Base-by-base conservation (phyloP, 768 basidiomycete genomes). In the Suillus plorans region DNA sequence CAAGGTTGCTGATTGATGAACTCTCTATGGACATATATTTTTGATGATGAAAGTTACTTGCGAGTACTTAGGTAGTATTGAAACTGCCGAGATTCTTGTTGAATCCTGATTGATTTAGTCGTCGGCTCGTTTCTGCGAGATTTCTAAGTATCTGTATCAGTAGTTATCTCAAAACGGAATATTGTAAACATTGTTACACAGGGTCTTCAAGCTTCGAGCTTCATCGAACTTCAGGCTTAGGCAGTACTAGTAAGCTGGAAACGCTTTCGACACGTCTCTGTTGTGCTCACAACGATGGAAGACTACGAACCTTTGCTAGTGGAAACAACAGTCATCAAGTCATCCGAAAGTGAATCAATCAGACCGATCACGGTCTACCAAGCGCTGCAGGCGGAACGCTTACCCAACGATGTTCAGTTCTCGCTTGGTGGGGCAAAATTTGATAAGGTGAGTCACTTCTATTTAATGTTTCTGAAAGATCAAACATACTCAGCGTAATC, bases 281-380 rank as follows among this genome's bases (percentile, higher is more conserved):
- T 18, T 13, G 39, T 4, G 42, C 50, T 53, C 44, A 20, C 36
- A 37, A 16, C 49, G 16, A 45, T 56, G 50, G 20, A 72, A 67
- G 69, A 64, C 64, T 39, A 63, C 36, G 63, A 61, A 55, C 57
- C 64, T 36, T 34, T 4, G 22, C 56, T 39, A 22, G 65, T 69
- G 18, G 68, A 63, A 34, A 55, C 56, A 7, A 59, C 67, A 34
- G 12, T 45, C 8, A 41, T 64, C 4, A 39, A 49, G 66, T 49
- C 60, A 49, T 67, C 53, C 22, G 45, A 60, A 16, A 45, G 64
- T 36, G 53, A 64, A 20, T 41, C 59, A 0, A 70, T 81, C 25
- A 78, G 84, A 45, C 86, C 89, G 1, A 78, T 85, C 3, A 89
- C 86, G 8, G 79, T 89, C 37, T 80, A 79, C 36, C 89, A 89